Evolutionary conservation across 768 basidiomycete genomes (phyloP).

Genomic region (Kwoniella bestiolae): DNA sequence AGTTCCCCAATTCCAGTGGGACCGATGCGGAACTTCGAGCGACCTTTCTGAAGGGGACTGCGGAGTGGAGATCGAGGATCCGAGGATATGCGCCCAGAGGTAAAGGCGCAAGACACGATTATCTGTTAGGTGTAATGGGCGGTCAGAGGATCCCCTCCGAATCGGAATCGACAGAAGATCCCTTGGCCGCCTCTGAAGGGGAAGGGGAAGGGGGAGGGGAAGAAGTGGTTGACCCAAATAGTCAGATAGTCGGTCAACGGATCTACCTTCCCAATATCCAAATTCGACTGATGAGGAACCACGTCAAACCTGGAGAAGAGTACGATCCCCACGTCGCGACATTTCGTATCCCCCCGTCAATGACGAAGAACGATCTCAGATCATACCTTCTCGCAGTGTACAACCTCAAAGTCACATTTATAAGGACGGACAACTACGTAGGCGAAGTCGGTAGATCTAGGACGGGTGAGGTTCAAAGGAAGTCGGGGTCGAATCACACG

Average conservation of each 20-base stretch:
- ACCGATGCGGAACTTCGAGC: constrained; percentile 36
- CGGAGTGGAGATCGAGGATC: constrained; percentile 36
- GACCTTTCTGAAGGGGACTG: constrained; percentile 42
- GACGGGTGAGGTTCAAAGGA: constrained; percentile 26
- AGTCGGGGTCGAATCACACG: constrained; percentile 57
- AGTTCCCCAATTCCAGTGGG: constrained; percentile 13
- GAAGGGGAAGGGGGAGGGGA: neutral
- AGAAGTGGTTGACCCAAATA: neutral
- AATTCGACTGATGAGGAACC: constrained; percentile 80
- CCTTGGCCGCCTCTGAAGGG: neutral
- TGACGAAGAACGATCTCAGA: constrained; percentile 91
- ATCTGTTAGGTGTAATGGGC: constrained; percentile 16
- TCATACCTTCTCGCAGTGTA: constrained; percentile 84
- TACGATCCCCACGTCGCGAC: constrained; percentile 97
- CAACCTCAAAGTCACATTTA: constrained; percentile 85
- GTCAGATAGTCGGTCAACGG: constrained; percentile 69
- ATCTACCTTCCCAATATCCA: constrained; percentile 88
- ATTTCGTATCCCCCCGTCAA: constrained; percentile 80
- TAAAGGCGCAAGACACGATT: constrained; percentile 20
- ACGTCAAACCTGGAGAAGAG: constrained; percentile 72
- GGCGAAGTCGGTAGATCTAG: constrained; percentile 61
- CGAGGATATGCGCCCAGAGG: constrained; percentile 27
- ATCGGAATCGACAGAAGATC: neutral
- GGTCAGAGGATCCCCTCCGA: neutral
- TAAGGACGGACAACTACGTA: constrained; percentile 90